Evolutionary conservation across 2,329 filamentous ascomycete genomes (phyloP).

Genomic region (Aquanectria penicillioides): DNA sequence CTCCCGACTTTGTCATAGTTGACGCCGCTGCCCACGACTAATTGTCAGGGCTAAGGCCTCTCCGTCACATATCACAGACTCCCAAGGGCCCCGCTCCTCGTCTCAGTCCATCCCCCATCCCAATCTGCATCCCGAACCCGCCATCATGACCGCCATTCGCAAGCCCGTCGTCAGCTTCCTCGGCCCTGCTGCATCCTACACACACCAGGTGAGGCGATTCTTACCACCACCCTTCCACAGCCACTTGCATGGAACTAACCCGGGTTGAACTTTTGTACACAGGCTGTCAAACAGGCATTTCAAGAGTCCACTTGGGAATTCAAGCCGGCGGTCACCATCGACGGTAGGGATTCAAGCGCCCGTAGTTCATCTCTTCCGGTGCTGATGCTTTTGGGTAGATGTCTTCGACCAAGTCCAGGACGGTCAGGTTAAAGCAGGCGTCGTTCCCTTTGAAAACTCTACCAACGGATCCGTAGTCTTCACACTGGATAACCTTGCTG

Average conservation of each 20-base stretch:
- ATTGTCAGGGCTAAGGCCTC: background rate
- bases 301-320: conserved; percentile 58
- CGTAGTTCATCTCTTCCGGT: conserved; percentile 1
- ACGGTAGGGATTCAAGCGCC: conserved; percentile 47
- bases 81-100: background rate
- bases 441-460: conserved; percentile 96
- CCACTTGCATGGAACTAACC: conserved; percentile 31
- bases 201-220: conserved; percentile 56
- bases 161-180: conserved; percentile 60
- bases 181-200: conserved; percentile 61
- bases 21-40: conserved; percentile 2
- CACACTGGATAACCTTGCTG: conserved; percentile 88
- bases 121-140: conserved; percentile 21
- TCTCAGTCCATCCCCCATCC: conserved; percentile 14
- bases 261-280: conserved; percentile 25
- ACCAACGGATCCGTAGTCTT: conserved; percentile 93
- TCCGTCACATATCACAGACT: conserved; percentile 1
- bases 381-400: conserved; percentile 58
- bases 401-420: conserved; percentile 83
- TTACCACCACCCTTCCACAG: conserved; percentile 7
- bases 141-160: conserved; percentile 40
- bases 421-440: conserved; percentile 72
- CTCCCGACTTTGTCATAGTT: conserved; percentile 13
- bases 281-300: conserved; percentile 61
- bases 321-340: conserved; percentile 62